Evolutionary conservation across 495 filamentous ascomycete genomes (phyloP).

Genomic region (Aspergillus hancockii): DNA sequence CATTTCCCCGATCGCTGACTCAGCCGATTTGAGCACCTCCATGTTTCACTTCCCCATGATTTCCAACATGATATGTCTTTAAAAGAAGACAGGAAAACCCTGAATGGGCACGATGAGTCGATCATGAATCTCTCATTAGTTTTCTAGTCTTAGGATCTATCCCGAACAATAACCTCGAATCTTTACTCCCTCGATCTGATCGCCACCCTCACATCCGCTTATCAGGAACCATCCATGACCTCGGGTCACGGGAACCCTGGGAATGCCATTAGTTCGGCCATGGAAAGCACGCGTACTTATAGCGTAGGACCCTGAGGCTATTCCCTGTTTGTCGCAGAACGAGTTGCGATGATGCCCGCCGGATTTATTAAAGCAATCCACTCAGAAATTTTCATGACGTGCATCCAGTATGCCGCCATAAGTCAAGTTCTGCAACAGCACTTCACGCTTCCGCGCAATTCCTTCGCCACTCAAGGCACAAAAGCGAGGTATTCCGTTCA

Average conservation of each 20-base stretch:
- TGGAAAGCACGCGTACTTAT: not conserved
- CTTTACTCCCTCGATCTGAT: not conserved
- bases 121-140: not conserved
- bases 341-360: no score
- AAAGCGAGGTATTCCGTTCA: not conserved
- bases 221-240: conserved; percentile 5
- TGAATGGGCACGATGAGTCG: no score
- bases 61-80: not conserved
- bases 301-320: not conserved
- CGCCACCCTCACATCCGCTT: not conserved
- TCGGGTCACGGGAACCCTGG: conserved; percentile 1
- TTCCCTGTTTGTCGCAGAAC: not conserved
- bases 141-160: not conserved
- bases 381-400: no score
- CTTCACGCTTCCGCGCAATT: not conserved
- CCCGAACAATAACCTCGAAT: no score
- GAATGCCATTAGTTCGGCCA: not conserved
- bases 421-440: not conserved
- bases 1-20: conserved; percentile 1
- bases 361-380: no score
- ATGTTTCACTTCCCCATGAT: not conserved
- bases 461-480: not conserved
- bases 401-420: not conserved
- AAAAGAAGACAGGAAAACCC: no score
- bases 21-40: no score